Conservation (phyloP, 257 asterid genomes). For the Scutellaria barbata region DNA sequence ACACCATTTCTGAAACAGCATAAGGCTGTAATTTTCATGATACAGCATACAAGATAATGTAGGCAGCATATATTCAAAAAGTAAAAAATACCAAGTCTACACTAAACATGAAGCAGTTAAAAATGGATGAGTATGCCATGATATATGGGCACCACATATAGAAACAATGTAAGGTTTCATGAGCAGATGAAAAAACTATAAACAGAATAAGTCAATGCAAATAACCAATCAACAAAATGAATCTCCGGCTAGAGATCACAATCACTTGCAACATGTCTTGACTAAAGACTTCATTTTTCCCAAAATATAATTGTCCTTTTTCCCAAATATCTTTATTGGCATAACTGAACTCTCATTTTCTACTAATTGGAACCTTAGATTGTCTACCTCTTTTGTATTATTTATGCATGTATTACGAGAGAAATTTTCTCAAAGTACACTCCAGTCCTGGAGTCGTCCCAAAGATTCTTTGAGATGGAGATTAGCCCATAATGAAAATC, state of each 20-base stretch:
- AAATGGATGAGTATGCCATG: constrained; percentile 9
- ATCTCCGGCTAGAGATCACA: background rate
- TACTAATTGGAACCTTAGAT: too few species aligned
- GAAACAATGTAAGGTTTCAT: constrained; percentile 11
- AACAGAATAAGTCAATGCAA: background rate
- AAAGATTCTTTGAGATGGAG: constrained; percentile 11
- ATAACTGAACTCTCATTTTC: too few species aligned
- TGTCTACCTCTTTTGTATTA: too few species aligned
- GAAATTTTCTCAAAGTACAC: too few species aligned
- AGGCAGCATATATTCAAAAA: background rate
- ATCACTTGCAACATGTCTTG: constrained; percentile 11
- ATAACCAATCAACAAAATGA: background rate
- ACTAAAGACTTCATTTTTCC: background rate
- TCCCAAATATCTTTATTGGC: too few species aligned
- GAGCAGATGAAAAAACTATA: constrained; percentile 4
- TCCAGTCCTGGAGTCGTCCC: too few species aligned
- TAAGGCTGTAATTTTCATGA: constrained; percentile 14
- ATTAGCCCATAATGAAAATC: background rate
- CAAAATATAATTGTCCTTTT: background rate
- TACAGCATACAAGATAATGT: constrained; percentile 7
- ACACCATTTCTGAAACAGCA: constrained; percentile 19
- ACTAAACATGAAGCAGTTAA: constrained; percentile 20
- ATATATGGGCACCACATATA: constrained; percentile 19
- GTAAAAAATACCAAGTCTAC: constrained; percentile 14
- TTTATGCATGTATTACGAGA: too few species aligned